Percentiles rank a stretch among this genome's conserved stretches.
phyloP scores from a whole-genome alignment of 371 early-diverging fungal genomes.

The Mortierella sp. region DNA sequence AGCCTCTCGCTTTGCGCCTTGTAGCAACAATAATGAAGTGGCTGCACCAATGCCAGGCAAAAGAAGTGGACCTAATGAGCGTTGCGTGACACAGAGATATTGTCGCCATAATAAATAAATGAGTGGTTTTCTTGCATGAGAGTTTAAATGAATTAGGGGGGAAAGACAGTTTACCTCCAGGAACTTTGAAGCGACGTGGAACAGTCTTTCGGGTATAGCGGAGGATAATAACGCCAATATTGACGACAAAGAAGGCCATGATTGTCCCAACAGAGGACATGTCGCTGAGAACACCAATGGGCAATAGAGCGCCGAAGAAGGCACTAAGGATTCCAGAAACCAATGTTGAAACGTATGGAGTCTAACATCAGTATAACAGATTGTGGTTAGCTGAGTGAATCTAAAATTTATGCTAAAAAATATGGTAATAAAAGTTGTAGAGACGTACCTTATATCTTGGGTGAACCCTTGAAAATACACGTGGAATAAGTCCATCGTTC shows the following conservation, averaged over 20 bases:
- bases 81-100: not conserved
- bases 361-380: conserved; percentile 59
- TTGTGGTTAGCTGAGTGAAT: not conserved
- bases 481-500: conserved; percentile 85
- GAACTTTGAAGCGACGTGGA: conserved; percentile 83
- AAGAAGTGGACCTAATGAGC: conserved; percentile 19
- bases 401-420: conserved; percentile 33
- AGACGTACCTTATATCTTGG: conserved; percentile 52
- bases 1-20: conserved; percentile 42
- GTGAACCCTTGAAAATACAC: conserved; percentile 75
- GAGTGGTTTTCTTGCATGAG: too few relatives aligned
- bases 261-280: conserved; percentile 91
- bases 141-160: conserved; percentile 2
- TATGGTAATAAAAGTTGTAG: too few relatives aligned
- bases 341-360: conserved; percentile 81
- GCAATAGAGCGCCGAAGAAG: conserved; percentile 79
- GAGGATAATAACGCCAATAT: conserved; percentile 81
- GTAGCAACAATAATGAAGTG: conserved; percentile 27
- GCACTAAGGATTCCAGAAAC: conserved; percentile 79
- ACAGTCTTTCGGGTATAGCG: conserved; percentile 81
- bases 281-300: conserved; percentile 86
- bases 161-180: conserved; percentile 64
- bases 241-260: conserved; percentile 88
- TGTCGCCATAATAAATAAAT: too few relatives aligned
- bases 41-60: conserved; percentile 53